Percentiles rank a stretch among this genome's conserved stretches.
phyloP scores from a whole-genome alignment of 768 basidiomycete species.

The Serendipita sp. region DNA sequence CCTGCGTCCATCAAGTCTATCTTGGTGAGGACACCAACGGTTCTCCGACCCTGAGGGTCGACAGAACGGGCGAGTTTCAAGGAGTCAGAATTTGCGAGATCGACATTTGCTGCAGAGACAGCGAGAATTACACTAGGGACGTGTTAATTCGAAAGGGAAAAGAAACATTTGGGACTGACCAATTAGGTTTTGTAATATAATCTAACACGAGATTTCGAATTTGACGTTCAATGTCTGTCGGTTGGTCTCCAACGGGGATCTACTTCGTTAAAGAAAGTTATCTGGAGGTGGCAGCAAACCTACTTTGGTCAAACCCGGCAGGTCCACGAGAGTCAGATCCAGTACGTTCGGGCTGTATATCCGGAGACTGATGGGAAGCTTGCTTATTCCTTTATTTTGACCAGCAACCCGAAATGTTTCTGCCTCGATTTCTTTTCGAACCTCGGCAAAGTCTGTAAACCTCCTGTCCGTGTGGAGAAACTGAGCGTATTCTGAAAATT shows the following conservation, averaged over 20 bases:
- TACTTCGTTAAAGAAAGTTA: constrained; percentile 17
- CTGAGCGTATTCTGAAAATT: constrained; percentile 86
- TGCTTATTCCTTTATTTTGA: constrained; percentile 97
- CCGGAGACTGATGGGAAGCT: constrained; percentile 83
- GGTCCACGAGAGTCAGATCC: constrained; percentile 88
- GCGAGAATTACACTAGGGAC: constrained; percentile 73
- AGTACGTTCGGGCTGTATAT: constrained; percentile 94
- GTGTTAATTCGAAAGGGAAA: not conserved
- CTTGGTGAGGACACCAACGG: constrained; percentile 92
- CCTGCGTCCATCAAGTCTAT: constrained; percentile 99
- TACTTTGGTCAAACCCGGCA: constrained; percentile 93
- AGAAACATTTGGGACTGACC: constrained; percentile 30
- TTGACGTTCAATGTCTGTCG: constrained; percentile 93
- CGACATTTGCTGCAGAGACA: constrained; percentile 94
- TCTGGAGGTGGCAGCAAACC: constrained; percentile 14
- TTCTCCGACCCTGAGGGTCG: constrained; percentile 89
- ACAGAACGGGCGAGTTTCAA: constrained; percentile 91
- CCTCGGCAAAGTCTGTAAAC: constrained; percentile 91
- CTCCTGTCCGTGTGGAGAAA: constrained; percentile 93
- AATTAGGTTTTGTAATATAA: constrained; percentile 92
- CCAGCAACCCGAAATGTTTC: constrained; percentile 96
- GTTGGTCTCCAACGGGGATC: constrained; percentile 95
- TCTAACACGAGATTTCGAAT: constrained; percentile 89
- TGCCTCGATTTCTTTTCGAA: constrained; percentile 91
- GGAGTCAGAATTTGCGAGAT: constrained; percentile 95